Conservation (phyloP, 2,329 filamentous ascomycete genomes). For the Xylariaceae sp. region DNA sequence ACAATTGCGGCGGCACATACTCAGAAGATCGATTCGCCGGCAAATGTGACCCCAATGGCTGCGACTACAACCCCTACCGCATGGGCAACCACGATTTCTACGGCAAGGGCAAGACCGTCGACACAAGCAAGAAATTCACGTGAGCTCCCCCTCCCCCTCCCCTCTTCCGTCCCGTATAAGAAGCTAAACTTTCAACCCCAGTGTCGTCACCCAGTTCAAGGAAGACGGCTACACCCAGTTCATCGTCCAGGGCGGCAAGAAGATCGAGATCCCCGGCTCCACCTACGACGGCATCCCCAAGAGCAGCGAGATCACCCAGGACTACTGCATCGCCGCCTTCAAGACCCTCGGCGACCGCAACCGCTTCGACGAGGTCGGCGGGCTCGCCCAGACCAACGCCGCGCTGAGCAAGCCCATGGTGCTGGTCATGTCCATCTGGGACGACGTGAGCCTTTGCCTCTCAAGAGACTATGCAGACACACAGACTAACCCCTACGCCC, state of each 20-base stretch:
- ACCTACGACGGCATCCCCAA: slow-evolving; percentile 37
- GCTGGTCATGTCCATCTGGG: slow-evolving; percentile 55
- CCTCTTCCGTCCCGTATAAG: slow-evolving; percentile 44
- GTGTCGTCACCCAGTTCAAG: slow-evolving; percentile 55
- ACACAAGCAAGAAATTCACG: slow-evolving; percentile 52
- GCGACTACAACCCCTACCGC: slow-evolving; percentile 61
- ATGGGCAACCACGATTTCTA: slow-evolving; percentile 56
- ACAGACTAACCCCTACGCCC: too few species aligned
- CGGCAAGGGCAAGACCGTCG: slow-evolving; percentile 49
- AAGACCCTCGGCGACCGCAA: slow-evolving; percentile 45
- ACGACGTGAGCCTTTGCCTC: slow-evolving; percentile 36
- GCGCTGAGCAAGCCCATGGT: slow-evolving; percentile 54
- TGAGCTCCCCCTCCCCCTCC: too few species aligned
- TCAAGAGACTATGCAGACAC: too few species aligned
- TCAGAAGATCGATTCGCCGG: slow-evolving; percentile 47
- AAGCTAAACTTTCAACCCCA: slow-evolving; percentile 20
- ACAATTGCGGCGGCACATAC: slow-evolving; percentile 44
- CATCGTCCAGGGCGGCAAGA: slow-evolving; percentile 56
- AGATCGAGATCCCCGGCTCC: slow-evolving; percentile 36
- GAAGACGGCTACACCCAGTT: slow-evolving; percentile 47
- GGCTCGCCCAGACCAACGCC: slow-evolving; percentile 46
- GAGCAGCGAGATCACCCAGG: slow-evolving; percentile 48
- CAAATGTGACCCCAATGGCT: slow-evolving; percentile 59
- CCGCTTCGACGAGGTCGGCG: slow-evolving; percentile 47
- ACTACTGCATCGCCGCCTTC: slow-evolving; percentile 53